phyloP scores from a whole-genome alignment of 1,139 yeast species.

The Blastobotrys apis region DNA sequence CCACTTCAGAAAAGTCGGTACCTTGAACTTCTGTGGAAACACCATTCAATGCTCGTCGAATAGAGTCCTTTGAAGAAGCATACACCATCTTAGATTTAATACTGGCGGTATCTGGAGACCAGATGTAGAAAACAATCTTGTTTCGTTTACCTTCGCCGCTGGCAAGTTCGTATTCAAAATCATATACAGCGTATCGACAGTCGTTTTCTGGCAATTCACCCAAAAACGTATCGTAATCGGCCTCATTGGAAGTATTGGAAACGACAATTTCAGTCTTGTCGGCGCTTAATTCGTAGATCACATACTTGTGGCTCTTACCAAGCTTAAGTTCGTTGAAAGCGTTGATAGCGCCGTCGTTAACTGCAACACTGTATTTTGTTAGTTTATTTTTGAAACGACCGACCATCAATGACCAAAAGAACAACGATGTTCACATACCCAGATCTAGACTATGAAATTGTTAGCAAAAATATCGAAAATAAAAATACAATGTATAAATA shows the following conservation, averaged over 20 bases:
- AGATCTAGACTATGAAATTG: conserved; percentile 11
- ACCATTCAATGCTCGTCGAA: conserved; percentile 96
- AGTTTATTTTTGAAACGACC: not conserved
- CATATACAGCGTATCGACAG: conserved; percentile 94
- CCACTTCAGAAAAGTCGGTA: conserved; percentile 95
- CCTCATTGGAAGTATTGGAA: conserved; percentile 70
- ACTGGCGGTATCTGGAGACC: conserved; percentile 98
- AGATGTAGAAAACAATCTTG: conserved; percentile 86
- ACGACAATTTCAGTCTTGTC: conserved; percentile 87
- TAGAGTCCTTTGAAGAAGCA: conserved; percentile 95
- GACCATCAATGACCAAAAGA: too few relatives aligned
- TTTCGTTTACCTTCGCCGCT: conserved; percentile 92
- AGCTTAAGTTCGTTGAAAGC: conserved; percentile 95
- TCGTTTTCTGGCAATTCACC: conserved; percentile 91
- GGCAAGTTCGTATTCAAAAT: conserved; percentile 87
- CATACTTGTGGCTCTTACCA: conserved; percentile 83
- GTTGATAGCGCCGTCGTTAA: conserved; percentile 87
- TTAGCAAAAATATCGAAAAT: not conserved
- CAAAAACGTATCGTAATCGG: conserved; percentile 76
- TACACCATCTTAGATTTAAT: conserved; percentile 91
- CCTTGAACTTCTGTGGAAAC: conserved; percentile 93
- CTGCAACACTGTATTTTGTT: conserved; percentile 53
- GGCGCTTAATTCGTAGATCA: conserved; percentile 76
- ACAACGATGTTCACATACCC: conserved; percentile 5
- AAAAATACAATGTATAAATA: not conserved